These are phyloP conservation scores for Brettanomyces anomalus DNA, from an alignment of 805 yeast species.

Conservation along the genomic window DNA sequence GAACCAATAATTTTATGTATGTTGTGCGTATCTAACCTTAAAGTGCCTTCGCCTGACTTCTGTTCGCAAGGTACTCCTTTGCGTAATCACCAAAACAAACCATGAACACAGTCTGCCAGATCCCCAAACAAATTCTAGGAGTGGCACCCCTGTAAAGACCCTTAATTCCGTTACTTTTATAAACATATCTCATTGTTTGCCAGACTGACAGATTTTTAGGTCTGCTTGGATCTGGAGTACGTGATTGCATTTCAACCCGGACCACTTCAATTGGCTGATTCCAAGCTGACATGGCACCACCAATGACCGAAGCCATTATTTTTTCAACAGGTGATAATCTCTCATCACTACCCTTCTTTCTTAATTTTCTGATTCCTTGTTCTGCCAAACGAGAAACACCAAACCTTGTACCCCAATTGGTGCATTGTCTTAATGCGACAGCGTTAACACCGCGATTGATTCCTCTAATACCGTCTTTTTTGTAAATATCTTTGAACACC, in stretches of 20 bases:
- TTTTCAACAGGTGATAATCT: conserved; percentile 71
- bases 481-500: conserved; percentile 79
- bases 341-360: conserved; percentile 47
- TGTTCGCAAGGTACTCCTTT: conserved; percentile 49
- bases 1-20: too few species aligned
- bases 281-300: conserved; percentile 98
- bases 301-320: conserved; percentile 75
- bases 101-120: conserved; percentile 99
- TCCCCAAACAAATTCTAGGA: conserved; percentile 92
- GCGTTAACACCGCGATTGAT: conserved; percentile 98
- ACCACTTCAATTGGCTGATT: conserved; percentile 98
- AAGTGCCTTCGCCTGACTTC: too few species aligned
- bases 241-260: conserved; percentile 96
- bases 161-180: conserved; percentile 69
- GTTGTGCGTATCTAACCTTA: too few species aligned
- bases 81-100: conserved; percentile 96
- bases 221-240: conserved; percentile 88
- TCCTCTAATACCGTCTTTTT: conserved; percentile 85
- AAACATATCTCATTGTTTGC: conserved; percentile 75
- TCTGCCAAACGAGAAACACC: conserved; percentile 91
- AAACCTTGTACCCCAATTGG: conserved; percentile 98
- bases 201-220: conserved; percentile 82
- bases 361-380: conserved; percentile 58
- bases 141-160: conserved; percentile 96
- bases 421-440: conserved; percentile 97